Conservation (phyloP, 768 basidiomycete species). For the Termitomyces sp. region DNA sequence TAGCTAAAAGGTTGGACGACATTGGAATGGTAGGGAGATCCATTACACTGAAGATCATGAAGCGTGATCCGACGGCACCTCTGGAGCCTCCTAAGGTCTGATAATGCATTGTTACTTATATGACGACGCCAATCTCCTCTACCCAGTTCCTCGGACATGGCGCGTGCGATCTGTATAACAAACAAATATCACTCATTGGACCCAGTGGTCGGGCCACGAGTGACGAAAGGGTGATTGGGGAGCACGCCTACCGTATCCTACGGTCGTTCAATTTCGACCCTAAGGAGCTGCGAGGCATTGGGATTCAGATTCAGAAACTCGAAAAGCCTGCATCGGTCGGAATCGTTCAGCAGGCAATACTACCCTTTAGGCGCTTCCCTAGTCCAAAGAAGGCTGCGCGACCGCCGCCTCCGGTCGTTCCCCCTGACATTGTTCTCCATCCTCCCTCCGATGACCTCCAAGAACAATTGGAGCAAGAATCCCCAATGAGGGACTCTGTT, state of each 20-base stretch:
- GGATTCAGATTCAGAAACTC: constrained; percentile 87
- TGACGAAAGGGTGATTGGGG: constrained; percentile 67
- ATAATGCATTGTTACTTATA: background rate
- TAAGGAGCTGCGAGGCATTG: constrained; percentile 86
- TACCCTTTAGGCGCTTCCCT: constrained; percentile 47
- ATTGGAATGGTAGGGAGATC: constrained; percentile 68
- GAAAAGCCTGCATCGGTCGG: constrained; percentile 44
- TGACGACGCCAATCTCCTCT: background rate
- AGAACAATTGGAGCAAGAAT: constrained; percentile 7
- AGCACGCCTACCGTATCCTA: constrained; percentile 74
- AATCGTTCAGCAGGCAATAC: constrained; percentile 45
- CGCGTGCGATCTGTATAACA: constrained; percentile 76
- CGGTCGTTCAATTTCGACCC: constrained; percentile 75
- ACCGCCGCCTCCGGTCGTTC: constrained; percentile 4
- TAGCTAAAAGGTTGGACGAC: constrained; percentile 65
- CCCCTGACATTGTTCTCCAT: constrained; percentile 13
- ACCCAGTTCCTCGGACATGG: constrained; percentile 94
- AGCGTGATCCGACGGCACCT: constrained; percentile 80
- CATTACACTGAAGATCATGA: constrained; percentile 87
- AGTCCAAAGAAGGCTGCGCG: constrained; percentile 14
- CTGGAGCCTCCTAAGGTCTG: constrained; percentile 86
- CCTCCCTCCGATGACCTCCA: constrained; percentile 14
- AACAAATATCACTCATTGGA: constrained; percentile 58
- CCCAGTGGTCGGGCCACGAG: constrained; percentile 68
- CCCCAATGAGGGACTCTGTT: constrained; percentile 20